Evolutionary conservation across 2,329 filamentous ascomycete genomes (phyloP).

Genomic region (Verticillium dahliae): DNA sequence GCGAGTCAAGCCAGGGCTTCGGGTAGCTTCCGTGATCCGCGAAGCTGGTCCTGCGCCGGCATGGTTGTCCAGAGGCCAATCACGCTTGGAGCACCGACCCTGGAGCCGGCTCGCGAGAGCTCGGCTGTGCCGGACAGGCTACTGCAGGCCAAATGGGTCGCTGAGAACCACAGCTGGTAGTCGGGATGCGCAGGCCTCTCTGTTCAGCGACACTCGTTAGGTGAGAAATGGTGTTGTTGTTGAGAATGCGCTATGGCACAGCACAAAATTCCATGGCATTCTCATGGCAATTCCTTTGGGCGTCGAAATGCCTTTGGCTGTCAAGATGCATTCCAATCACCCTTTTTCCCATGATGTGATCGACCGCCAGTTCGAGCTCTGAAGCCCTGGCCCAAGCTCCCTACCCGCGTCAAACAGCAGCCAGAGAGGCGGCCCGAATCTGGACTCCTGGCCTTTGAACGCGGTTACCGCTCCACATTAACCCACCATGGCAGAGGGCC

Average conservation of each 20-base stretch:
- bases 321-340: neutral
- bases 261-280: neutral
- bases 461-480: neutral
- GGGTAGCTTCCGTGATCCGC: neutral
- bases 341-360: neutral
- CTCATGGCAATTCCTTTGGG: neutral
- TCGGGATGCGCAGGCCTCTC: neutral
- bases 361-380: neutral
- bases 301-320: neutral
- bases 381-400: neutral
- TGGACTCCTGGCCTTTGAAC: neutral
- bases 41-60: neutral
- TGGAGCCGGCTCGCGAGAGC: neutral
- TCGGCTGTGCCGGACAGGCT: neutral
- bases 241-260: neutral
- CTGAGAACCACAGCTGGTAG: neutral
- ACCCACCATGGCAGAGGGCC: neutral
- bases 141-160: neutral
- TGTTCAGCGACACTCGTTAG: neutral
- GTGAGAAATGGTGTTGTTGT: too few species aligned
- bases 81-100: neutral
- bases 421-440: neutral
- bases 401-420: neutral
- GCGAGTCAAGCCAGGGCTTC: neutral
- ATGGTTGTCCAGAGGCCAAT: neutral